A percentile compares a stretch with the other conserved stretches of the same genome.
phyloP scores from a whole-genome alignment of 169 alveolate genomes.

The Cryptosporidium sp. region DNA sequence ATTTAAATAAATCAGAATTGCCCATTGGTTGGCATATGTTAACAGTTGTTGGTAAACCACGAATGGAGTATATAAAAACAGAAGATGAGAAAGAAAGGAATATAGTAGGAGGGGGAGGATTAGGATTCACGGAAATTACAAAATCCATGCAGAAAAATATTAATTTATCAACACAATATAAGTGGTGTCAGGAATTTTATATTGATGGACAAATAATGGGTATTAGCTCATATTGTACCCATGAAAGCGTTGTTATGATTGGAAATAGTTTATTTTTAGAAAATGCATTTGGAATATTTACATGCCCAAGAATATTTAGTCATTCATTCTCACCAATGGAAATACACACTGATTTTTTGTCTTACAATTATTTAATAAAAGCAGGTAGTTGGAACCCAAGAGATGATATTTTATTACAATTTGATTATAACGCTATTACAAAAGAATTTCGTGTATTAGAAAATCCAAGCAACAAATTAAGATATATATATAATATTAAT shows the following conservation, averaged over 20 bases:
- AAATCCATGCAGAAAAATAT: constrained; percentile 45
- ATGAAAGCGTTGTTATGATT: constrained; percentile 56
- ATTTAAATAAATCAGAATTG: constrained; percentile 46
- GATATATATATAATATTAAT: constrained; percentile 25
- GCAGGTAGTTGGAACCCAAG: constrained; percentile 67
- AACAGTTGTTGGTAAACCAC: constrained; percentile 72
- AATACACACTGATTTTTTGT: constrained; percentile 67
- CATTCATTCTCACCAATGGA: constrained; percentile 57
- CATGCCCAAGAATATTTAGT: constrained; percentile 70
- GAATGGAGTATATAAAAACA: constrained; percentile 16
- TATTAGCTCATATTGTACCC: constrained; percentile 67
- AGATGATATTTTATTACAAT: constrained; percentile 62
- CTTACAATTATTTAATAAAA: constrained; percentile 64
- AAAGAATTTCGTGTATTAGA: constrained; percentile 56
- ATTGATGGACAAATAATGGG: constrained; percentile 75
- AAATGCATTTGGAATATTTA: constrained; percentile 70
- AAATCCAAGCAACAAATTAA: constrained; percentile 70
- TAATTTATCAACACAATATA: constrained; percentile 46
- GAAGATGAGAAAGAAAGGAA: constrained; percentile 40
- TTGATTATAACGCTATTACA: constrained; percentile 44
- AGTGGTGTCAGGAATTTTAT: constrained; percentile 69
- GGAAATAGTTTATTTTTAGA: constrained; percentile 70
- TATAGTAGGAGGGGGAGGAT: constrained; percentile 58
- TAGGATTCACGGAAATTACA: constrained; percentile 53
- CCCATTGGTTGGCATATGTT: constrained; percentile 75